Conservation (phyloP, 352 stramenopile species). For the Phytophthora pini region DNA sequence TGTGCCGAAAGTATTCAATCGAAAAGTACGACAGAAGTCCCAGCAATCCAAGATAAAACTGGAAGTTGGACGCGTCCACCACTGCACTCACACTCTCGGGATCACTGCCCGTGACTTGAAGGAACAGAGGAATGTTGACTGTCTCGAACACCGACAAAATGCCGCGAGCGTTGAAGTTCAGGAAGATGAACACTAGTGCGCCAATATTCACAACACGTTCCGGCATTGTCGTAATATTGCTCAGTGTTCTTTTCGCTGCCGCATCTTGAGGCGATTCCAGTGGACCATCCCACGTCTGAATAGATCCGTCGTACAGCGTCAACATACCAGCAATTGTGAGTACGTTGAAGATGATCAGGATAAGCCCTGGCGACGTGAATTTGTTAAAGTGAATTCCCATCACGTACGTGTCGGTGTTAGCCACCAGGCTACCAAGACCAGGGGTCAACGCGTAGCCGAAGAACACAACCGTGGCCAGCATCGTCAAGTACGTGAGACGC, state of each 20-base stretch:
- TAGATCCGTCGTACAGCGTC: slow-evolving; percentile 58
- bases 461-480: slow-evolving; percentile 75
- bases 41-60: slow-evolving; percentile 76
- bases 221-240: slow-evolving; percentile 50
- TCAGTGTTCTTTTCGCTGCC: slow-evolving; percentile 45
- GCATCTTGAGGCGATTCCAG: slow-evolving; percentile 39
- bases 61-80: slow-evolving; percentile 71
- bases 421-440: slow-evolving; percentile 65
- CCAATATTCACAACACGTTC: slow-evolving; percentile 70
- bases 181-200: slow-evolving; percentile 69
- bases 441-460: slow-evolving; percentile 73
- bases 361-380: slow-evolving; percentile 66
- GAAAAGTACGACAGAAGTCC: slow-evolving; percentile 78
- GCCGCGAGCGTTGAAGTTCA: slow-evolving; percentile 76
- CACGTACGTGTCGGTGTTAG: slow-evolving; percentile 53
- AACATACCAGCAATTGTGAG: slow-evolving; percentile 67
- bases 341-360: slow-evolving; percentile 61
- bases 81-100: slow-evolving; percentile 54
- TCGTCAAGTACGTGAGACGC: slow-evolving; percentile 72
- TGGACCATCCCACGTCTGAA: slow-evolving; percentile 56
- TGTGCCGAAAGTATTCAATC: slow-evolving; percentile 73
- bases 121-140: slow-evolving; percentile 77
- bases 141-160: slow-evolving; percentile 83
- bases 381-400: slow-evolving; percentile 72
- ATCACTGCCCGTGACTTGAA: slow-evolving; percentile 64